Evolutionary conservation across 768 basidiomycete genomes (phyloP), one percentile per base, ranked within the genome.

Genomic region (Russula sp.): DNA sequence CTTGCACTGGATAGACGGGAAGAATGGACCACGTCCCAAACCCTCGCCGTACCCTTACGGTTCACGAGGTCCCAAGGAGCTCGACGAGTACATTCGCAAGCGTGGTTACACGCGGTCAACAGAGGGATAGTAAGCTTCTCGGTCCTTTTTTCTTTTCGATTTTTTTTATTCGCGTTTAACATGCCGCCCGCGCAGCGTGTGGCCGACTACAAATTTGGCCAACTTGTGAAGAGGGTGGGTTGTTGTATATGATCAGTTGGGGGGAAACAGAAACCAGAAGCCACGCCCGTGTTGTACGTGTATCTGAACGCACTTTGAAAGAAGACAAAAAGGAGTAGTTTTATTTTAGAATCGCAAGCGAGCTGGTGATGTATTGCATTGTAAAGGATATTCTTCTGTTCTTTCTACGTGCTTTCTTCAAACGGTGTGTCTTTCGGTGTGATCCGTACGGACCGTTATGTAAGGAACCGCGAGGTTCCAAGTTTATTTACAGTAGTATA

Each of bases 1-100:
- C 72, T 74, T 97, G 67, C 94, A 95, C 77, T 95, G 93, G 93
- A 96, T 96, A 72, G 95, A 97, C 14, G 90, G 92, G 11, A 79
- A 79, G 73, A 72, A 76, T 47, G 89, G 86, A 5, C 75, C 76
- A 43, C 75, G 74, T 36, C 94, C 95, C 53, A 85, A 74, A 69
- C 93, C 91, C 6, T 75, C 83, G 51, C 72, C 79, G 18, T 99
- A 99, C 76, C 84, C 86, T 6, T 99, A 98, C 72, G 97, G 97
- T 48, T 93, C 93, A 60, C 86, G 97, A 63, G 97, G 95, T n/a
- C 97, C 96, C 0, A 84, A 84, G 67, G 80, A 87, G 71, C 77
- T 98, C 42, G 90, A 92, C 22, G 74, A 71, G 0, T 99, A 93
- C 71, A 85, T 89, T 65, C 67, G 64, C 56, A 83, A 83, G 72